Base-by-base conservation (phyloP, 2,329 filamentous ascomycete genomes). In the Penicillium nordicum region DNA sequence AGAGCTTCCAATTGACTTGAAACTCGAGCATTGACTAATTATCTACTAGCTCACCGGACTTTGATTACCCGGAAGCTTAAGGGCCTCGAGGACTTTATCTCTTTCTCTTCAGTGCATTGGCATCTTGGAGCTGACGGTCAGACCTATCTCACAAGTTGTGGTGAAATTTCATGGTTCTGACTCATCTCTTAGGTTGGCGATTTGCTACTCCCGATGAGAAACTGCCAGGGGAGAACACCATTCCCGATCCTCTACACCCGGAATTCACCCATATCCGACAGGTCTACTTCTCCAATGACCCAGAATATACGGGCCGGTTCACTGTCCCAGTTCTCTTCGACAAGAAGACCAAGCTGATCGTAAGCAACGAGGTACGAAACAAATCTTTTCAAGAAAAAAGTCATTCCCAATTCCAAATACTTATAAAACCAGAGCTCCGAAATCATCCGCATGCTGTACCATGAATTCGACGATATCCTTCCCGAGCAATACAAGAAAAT, bases 21-120 rank as follows among this genome's bases (percentile, higher is more conserved):
- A 44, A 46, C 50, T 38, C 47, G 50, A 60, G 73, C 66, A 50
- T 34, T 53, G 3, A 34, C 41, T 55, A 36, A 40, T 41, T 11
- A 7, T 45, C 27, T 32, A 53, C 23, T 75, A 86, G 92, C 93
- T 5, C 90, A 91, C 69, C 87, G 94, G 42, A 88, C 91, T 0
- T 80, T 97, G 63, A 96, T 97, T 64, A 88, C 89, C 2, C 84
- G 93, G 57, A 88, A 91, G 72, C 82, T 99, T 68, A 99, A 97
- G 79, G 94, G 93, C 0, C 82, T 99, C 0, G 89, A 97, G 67
- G 88, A 95, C 55, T 82, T 94, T 63, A 87, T 99, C 64, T 79
- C 84, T 6, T 81, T 84, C 57, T 94, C 90, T 0, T 85, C 84
- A n/a, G 92, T 97, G 51, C 92, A 97, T 76, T 97, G 92, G 93